Conservation (phyloP, 177 flowering plant species). For the Vitis hybrid region DNA sequence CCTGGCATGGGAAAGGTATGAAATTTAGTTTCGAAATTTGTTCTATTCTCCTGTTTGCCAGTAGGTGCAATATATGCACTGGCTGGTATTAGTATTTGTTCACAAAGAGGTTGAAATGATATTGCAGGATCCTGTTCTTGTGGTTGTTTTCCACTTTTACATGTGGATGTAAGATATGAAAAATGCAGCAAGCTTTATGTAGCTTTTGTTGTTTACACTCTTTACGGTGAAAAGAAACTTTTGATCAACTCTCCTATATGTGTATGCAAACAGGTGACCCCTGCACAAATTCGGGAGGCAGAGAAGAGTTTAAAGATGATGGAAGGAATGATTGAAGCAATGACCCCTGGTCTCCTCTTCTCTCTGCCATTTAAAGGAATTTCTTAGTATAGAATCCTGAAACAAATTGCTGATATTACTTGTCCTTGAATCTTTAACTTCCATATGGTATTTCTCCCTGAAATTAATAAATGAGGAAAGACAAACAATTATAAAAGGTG, state of each 20-base stretch:
- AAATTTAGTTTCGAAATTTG: neutral
- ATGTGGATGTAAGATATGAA: neutral
- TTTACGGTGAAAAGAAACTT: neutral
- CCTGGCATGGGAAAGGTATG: slow-evolving; percentile 98
- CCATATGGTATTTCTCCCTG: neutral
- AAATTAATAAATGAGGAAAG: neutral
- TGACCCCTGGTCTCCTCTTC: slow-evolving; percentile 75
- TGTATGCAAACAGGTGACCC: slow-evolving; percentile 63
- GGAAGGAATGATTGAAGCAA: slow-evolving; percentile 94
- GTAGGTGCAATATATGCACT: neutral
- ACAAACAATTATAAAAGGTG: neutral
- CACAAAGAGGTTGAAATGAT: neutral
- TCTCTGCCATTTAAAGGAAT: neutral
- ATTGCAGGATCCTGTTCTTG: neutral
- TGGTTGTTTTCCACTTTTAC: neutral
- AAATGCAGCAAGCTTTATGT: neutral
- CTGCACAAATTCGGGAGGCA: slow-evolving; percentile 96
- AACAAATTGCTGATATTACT: neutral
- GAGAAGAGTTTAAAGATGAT: slow-evolving; percentile 85
- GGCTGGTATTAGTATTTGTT: neutral
- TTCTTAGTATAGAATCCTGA: neutral
- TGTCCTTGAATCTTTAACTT: neutral
- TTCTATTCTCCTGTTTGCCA: neutral
- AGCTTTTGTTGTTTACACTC: neutral
- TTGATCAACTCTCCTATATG: slow-evolving; percentile 1